Evolutionary conservation across 164 flowering plant species (phyloP), one percentile per base, ranked within the genome.

Genomic region (Vitis rupestris): DNA sequence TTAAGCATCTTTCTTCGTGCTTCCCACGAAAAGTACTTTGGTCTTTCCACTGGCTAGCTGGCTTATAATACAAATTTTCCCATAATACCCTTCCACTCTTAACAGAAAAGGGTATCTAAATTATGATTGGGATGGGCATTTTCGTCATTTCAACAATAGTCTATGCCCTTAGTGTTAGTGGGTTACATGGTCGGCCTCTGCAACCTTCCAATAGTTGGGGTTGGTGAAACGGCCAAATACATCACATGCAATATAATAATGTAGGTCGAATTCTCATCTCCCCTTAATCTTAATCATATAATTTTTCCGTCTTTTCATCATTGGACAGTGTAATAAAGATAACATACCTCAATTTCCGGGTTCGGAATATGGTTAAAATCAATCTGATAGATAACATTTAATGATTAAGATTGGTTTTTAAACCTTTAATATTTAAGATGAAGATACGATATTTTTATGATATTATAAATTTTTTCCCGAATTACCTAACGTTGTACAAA

Each of bases 11-110:
- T 57, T 67, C 29, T 50, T 51, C 30, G 64, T 59, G 64, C 58
- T 2, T 1, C 52, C 69, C 69, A 66, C 61, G 69, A 66, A 56
- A 66, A 61, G 61, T 37, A 47, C 61, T 44, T 66, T 56, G 61
- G 61, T 66, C 31, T 17, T 11, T 47, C 52, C 69, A 65, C 58
- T 5, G 3, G 58, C 10, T 51, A 27, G 67, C 37, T 65, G 48
- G 59, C 59, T 57, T 57, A 4, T 5, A 2, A 57, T 13, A 53
- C 56, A 13, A 53, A 53, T 4, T 53, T 53, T 0, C 56, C 56
- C 15, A 53, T 13, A 11, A 15, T n/a, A 53, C 56, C 56, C n/a
- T 53, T 14, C 44, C 44, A 3, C 44, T 37, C 44, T 37, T 6
- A 37, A 0, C 44, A 37, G 0, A 37, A 37, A 37, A 37, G 0